Conservation (phyloP, 768 basidiomycete genomes). For the Tricholoma bakamatsutake region DNA sequence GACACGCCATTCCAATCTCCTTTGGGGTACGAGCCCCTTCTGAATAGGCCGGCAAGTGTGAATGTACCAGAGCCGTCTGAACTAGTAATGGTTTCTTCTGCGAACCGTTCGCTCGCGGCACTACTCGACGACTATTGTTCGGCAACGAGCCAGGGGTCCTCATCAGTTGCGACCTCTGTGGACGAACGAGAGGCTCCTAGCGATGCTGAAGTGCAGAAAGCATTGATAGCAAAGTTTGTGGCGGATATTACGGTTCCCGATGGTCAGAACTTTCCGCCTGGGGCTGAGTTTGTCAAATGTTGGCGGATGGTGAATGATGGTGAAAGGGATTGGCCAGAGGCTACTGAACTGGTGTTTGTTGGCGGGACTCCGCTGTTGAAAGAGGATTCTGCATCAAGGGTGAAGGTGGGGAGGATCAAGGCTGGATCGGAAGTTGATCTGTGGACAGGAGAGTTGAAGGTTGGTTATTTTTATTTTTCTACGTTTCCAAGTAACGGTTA, state of each 20-base stretch:
- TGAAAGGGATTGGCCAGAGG: slow-evolving; percentile 54
- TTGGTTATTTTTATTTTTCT: slow-evolving; percentile 17
- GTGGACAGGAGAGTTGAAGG: slow-evolving; percentile 73
- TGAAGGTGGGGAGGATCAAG: slow-evolving; percentile 50
- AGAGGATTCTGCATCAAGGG: slow-evolving; percentile 22
- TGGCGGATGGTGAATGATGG: slow-evolving; percentile 76
- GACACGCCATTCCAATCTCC: slow-evolving; percentile 17
- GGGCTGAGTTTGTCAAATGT: slow-evolving; percentile 81
- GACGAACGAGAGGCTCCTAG: neutral
- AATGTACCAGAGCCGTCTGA: slow-evolving; percentile 3
- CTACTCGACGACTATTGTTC: slow-evolving; percentile 24
- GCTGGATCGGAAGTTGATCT: slow-evolving; percentile 58
- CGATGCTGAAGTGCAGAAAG: neutral
- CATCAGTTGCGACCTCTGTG: slow-evolving; percentile 1
- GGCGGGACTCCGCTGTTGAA: slow-evolving; percentile 59
- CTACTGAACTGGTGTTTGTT: slow-evolving; percentile 63
- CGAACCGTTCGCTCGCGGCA: slow-evolving; percentile 23
- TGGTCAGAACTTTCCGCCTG: slow-evolving; percentile 74
- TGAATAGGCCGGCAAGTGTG: slow-evolving; percentile 18
- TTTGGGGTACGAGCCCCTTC: slow-evolving; percentile 25
- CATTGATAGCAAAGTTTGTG: slow-evolving; percentile 50
- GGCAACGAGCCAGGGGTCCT: slow-evolving; percentile 8
- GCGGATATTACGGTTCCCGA: slow-evolving; percentile 67
- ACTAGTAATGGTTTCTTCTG: slow-evolving; percentile 3
- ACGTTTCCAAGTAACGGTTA: neutral